A percentile compares a stretch with the other conserved stretches of the same genome.
Conservation (phyloP, 768 basidiomycete species). For the Paxillus rubicundulus region DNA sequence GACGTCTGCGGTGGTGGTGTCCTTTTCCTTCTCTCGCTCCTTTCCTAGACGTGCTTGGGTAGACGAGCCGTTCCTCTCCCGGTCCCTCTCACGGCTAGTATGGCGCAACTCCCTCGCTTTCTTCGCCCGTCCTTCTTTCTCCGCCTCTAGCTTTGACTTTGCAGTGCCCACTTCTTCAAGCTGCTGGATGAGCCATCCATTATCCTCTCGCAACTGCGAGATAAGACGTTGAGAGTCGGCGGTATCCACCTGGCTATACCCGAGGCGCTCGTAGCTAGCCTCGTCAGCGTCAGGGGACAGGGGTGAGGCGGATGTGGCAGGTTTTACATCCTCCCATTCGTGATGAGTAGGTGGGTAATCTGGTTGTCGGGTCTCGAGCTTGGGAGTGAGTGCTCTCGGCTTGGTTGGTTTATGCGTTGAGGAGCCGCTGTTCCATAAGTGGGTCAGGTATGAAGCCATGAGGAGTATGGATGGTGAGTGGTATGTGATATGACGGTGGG, state of each 20-base stretch:
- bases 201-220: background rate
- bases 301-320: constrained; percentile 9
- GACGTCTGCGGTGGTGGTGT: background rate
- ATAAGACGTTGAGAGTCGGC: background rate
- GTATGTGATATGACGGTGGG: background rate
- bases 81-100: background rate
- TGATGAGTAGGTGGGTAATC: constrained; percentile 9
- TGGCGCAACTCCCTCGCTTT: constrained; percentile 16
- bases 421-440: constrained; percentile 12
- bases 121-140: background rate
- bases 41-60: constrained; percentile 16
- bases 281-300: constrained; percentile 19
- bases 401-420: constrained; percentile 21
- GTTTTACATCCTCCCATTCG: constrained; percentile 26
- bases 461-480: background rate
- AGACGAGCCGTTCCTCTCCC: background rate
- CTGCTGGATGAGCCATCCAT: background rate
- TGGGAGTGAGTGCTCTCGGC: constrained; percentile 19
- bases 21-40: constrained; percentile 15
- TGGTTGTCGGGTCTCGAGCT: constrained; percentile 15
- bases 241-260: constrained; percentile 20
- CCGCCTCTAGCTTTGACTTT: background rate
- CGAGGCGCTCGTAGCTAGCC: constrained; percentile 16
- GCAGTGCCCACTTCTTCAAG: background rate
- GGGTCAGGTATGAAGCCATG: background rate